Conservation (phyloP, 129 eudicot genomes). For the Helianthus annuus region HanXRQr2.0-SUNRISE NC_035437.2:1687474-1687973, state of each 20-base stretch:
- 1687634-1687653: not conserved
- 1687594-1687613: constrained; percentile 17
- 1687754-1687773: not conserved
- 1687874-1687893: too few relatives aligned
- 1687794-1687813: not conserved
- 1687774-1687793: not conserved
- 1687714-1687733: too few relatives aligned
- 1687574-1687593: constrained; percentile 10
- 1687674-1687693: not conserved
- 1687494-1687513: constrained; percentile 40
- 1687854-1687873: too few relatives aligned
- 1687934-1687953: too few relatives aligned
- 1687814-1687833: too few relatives aligned
- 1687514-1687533: constrained; percentile 24
- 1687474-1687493: constrained; percentile 60
- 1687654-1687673: not conserved
- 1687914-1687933: too few relatives aligned
- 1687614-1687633: constrained; percentile 7
- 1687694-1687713: not conserved
- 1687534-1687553: constrained; percentile 12
- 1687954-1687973: too few relatives aligned
- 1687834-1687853: too few relatives aligned
- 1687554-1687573: constrained; percentile 6
- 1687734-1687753: not conserved
- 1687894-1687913: too few relatives aligned